Evolutionary conservation across 2,329 filamentous ascomycete genomes (phyloP).

Genomic region (Epichloe brachyelytri): DNA sequence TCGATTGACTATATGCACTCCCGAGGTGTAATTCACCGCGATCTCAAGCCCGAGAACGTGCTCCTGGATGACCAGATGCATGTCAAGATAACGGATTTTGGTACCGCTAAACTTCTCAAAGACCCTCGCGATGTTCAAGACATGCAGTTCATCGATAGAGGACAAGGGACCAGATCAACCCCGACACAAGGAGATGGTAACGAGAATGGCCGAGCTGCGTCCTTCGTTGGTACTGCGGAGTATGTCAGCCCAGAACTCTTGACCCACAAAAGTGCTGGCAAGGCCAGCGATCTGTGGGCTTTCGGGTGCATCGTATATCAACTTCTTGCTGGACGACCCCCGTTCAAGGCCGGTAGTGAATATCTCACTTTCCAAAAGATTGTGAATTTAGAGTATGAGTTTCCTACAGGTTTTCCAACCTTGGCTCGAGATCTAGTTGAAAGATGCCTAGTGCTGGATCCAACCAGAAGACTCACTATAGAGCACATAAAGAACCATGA

Average conservation of each 20-base stretch:
- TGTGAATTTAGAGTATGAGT: constrained; percentile 84
- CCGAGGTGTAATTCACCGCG: constrained; percentile 87
- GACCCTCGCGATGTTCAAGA: constrained; percentile 29
- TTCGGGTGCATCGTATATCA: constrained; percentile 98
- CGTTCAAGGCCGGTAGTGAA: constrained; percentile 92
- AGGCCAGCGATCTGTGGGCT: constrained; percentile 94
- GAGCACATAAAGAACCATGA: constrained; percentile 95
- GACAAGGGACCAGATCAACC: constrained; percentile 10
- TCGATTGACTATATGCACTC: constrained; percentile 98
- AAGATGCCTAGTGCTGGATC: constrained; percentile 79
- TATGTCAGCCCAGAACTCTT: constrained; percentile 97
- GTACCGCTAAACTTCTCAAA: constrained; percentile 80
- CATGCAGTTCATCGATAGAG: constrained; percentile 25
- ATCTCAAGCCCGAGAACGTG: constrained; percentile 94
- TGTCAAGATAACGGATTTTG: constrained; percentile 97
- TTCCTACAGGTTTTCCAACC: constrained; percentile 75
- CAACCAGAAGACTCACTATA: constrained; percentile 68
- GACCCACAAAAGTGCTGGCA: constrained; percentile 92
- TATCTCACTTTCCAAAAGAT: constrained; percentile 99
- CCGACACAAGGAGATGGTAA: constrained; percentile 24
- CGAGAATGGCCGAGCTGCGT: constrained; percentile 68
- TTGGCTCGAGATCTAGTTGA: constrained; percentile 83
- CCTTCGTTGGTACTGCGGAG: constrained; percentile 94
- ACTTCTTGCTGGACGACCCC: constrained; percentile 83
- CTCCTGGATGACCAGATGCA: constrained; percentile 92